phyloP scores from a whole-genome alignment of 2,329 filamentous ascomycete genomes.

The Fusarium denticulatum region DNA sequence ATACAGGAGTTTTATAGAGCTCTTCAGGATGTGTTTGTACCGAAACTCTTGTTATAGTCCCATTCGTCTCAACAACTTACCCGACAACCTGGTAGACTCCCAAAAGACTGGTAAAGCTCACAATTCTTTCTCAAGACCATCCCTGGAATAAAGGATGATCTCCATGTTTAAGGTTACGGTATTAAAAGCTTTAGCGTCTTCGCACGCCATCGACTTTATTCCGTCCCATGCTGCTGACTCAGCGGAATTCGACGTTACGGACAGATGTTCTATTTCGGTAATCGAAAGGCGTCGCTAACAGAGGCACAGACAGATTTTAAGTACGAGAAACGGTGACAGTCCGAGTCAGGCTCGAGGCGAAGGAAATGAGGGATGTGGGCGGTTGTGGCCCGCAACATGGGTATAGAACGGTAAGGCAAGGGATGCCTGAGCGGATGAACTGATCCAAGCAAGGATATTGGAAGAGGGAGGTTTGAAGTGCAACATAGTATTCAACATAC shows the following conservation, averaged over 20 bases:
- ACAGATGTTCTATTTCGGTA: slow-evolving; percentile 27
- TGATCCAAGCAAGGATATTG: slow-evolving; percentile 31
- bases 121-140: background rate
- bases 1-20: background rate
- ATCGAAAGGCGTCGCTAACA: slow-evolving; percentile 9
- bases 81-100: background rate
- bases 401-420: slow-evolving; percentile 1
- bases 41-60: background rate
- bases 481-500: background rate
- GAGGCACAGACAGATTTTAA: slow-evolving; percentile 3
- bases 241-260: background rate
- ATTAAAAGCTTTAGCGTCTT: background rate
- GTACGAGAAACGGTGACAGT: slow-evolving; percentile 20
- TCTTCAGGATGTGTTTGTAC: background rate
- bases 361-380: background rate
- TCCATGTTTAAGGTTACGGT: background rate
- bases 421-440: slow-evolving; percentile 23
- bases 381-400: slow-evolving; percentile 21
- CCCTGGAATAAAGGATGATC: background rate
- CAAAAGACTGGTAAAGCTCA: background rate
- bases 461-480: background rate
- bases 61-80: background rate
- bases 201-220: slow-evolving; percentile 1
- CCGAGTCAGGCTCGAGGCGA: background rate
- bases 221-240: background rate